Percentiles rank a stretch among this genome's conserved stretches.
Conservation (phyloP, 1,284 basidiomycete species). For the Apiotrichum siamense region DNA sequence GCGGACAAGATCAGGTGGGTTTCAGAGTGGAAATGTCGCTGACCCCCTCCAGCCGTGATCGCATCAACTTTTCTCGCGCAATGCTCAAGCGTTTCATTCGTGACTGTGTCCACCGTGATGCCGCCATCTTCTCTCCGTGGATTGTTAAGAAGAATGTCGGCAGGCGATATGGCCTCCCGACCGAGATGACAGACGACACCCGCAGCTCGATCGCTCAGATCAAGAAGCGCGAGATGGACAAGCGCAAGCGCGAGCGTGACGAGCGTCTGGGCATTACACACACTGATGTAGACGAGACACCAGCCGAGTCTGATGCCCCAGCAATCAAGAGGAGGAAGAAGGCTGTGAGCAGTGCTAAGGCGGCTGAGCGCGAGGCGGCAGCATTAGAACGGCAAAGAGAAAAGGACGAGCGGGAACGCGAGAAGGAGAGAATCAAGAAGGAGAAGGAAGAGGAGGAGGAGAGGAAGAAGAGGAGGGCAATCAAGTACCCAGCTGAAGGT, state of each 20-base stretch:
- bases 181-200: slow-evolving; percentile 77
- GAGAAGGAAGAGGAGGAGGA: slow-evolving; percentile 54
- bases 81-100: slow-evolving; percentile 92
- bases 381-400: slow-evolving; percentile 4
- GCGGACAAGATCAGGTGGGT: slow-evolving; percentile 71
- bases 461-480: slow-evolving; percentile 73
- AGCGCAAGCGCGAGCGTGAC: slow-evolving; percentile 61
- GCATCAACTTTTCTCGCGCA: slow-evolving; percentile 89
- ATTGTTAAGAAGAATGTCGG: slow-evolving; percentile 81
- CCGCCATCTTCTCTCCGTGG: slow-evolving; percentile 90
- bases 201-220: slow-evolving; percentile 68
- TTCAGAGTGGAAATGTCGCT: neutral
- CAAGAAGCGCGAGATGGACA: slow-evolving; percentile 80
- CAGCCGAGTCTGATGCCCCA: slow-evolving; percentile 49
- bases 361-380: slow-evolving; percentile 21
- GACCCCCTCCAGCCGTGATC: slow-evolving; percentile 65
- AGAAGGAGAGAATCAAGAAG: slow-evolving; percentile 36
- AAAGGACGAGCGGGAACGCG: slow-evolving; percentile 49
- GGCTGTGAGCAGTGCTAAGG: slow-evolving; percentile 11
- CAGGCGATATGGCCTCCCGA: slow-evolving; percentile 71
- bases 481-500: slow-evolving; percentile 62
- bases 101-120: slow-evolving; percentile 84
- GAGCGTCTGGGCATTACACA: slow-evolving; percentile 51
- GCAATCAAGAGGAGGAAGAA: slow-evolving; percentile 70
- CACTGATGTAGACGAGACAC: slow-evolving; percentile 58